Evolutionary conservation across 345 rosid species (phyloP).

Genomic region (Arabidopsis thaliana): TAIR10.1 NC_003070.9:6843501-6844000

Average conservation of each 20-base stretch:
- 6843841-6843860: neutral
- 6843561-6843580: neutral
- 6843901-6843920: neutral
- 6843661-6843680: neutral
- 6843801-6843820: neutral
- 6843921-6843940: neutral
- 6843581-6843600: neutral
- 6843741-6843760: neutral
- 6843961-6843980: neutral
- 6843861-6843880: neutral
- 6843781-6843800: neutral
- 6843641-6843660: neutral
- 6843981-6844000: slow-evolving; percentile 4
- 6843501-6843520: neutral
- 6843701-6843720: neutral
- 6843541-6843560: neutral
- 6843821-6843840: neutral
- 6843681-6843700: neutral
- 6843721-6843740: neutral
- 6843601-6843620: neutral
- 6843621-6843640: neutral
- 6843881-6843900: neutral
- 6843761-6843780: neutral
- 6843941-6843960: neutral
- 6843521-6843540: neutral